Evolutionary conservation across 192 early-diverging fungal species (phyloP), one percentile per base, ranked within the genome.

Genomic region (Mortierella claussenii): DNA sequence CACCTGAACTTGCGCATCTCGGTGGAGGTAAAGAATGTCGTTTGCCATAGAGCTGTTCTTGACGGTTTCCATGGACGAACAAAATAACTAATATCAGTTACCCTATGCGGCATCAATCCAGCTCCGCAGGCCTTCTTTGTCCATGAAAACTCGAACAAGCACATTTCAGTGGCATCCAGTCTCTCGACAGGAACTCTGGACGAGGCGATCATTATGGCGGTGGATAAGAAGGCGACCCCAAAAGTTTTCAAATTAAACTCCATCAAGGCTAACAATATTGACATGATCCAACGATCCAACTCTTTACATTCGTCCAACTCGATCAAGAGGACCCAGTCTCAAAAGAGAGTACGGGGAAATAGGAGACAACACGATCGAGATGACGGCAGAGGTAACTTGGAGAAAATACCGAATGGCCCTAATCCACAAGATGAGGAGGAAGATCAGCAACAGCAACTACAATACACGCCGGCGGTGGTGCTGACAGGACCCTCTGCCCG

Each of bases 271-370:
- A 46, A 26, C 4, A 66, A 61, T 31, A 62, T 45, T 20, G 71
- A 66, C 17, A 48, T 76, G 53, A 76, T 76, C 8, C 57, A 76
- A 42, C 44, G 53, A 55, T 76, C 73, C 44, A 76, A 76, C 59
- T 47, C 49, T 3, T 21, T 76, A 2, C 65, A 76, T 43, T 48
- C 61, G 6, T 67, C 63, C 54, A 73, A 73, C 30, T 73, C 69
- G 1, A 62, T 73, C 54, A 73, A 59, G 33, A 34, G 69, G 23
- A 53, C 71, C 1, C 40, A 60, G 20, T 66, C 73, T 0, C 63
- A 67, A 36, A 59, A 45, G 1, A 44, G 50, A 53, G 27, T 31
- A 13, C 40, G 42, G 2, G 49, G n/a, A 62, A 55, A 44, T 21
- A 42, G 26, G n/a, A 24, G 33, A 45, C 21, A 63, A 51, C 24